These are phyloP conservation scores for Acanthamoeba castellanii DNA, from an alignment of 208 protist genomes.

Conservation along the genomic window DNA sequence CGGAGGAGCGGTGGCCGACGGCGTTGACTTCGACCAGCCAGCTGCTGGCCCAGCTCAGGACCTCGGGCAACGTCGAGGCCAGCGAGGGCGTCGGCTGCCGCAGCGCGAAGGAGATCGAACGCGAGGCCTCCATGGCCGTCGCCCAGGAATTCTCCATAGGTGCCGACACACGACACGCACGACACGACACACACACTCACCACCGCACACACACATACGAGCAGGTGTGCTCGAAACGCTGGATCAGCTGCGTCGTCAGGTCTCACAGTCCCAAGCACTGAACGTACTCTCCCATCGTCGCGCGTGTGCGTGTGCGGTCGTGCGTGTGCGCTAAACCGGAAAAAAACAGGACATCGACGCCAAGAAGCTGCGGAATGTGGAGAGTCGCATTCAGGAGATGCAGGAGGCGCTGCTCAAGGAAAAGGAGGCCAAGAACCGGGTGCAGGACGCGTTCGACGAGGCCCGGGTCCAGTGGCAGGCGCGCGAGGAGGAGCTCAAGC, in stretches of 20 bases:
- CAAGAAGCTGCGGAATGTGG: constrained; percentile 6
- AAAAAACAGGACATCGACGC: constrained; percentile 35
- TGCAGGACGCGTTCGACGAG: constrained; percentile 38
- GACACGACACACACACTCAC: too few species aligned
- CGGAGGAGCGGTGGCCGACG: neutral
- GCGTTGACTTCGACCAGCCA: neutral
- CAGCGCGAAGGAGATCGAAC: neutral
- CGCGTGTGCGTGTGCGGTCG: neutral
- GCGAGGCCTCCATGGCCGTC: neutral
- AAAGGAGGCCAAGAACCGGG: constrained; percentile 16
- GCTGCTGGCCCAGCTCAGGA: neutral
- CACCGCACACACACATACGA: neutral
- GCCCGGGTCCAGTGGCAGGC: neutral
- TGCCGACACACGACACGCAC: neutral
- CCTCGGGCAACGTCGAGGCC: neutral
- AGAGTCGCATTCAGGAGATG: constrained; percentile 31
- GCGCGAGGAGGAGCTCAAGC: constrained; percentile 24
- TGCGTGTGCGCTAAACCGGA: neutral
- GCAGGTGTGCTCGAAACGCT: neutral
- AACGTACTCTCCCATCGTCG: neutral
- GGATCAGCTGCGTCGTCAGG: neutral
- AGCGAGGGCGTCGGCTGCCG: constrained; percentile 28
- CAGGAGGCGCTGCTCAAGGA: neutral
- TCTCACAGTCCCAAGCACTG: neutral
- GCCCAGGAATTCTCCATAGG: neutral